Conservation (phyloP, 1,139 yeast species). For the Arxiozyma slooffiae region DNA sequence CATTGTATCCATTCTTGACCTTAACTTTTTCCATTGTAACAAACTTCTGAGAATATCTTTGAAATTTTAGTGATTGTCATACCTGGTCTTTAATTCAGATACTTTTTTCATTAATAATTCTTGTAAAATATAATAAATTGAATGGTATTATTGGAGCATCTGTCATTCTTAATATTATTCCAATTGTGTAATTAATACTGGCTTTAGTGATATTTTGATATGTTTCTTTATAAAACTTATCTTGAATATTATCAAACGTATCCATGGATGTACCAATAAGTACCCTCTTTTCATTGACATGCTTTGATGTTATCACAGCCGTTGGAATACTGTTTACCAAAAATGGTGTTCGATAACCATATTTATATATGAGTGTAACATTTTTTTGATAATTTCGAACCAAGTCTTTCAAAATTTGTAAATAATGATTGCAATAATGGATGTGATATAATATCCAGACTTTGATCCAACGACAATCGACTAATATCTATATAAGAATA, state of each 20-base stretch:
- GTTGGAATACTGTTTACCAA: slow-evolving; percentile 55
- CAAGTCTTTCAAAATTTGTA: not conserved
- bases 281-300: slow-evolving; percentile 35
- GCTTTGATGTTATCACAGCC: slow-evolving; percentile 32
- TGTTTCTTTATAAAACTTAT: slow-evolving; percentile 17
- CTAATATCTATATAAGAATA: slow-evolving; percentile 64
- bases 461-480: slow-evolving; percentile 38
- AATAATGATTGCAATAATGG: slow-evolving; percentile 48
- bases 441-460: slow-evolving; percentile 50
- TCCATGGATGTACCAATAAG: slow-evolving; percentile 64
- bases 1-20: slow-evolving; percentile 34
- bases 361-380: slow-evolving; percentile 29
- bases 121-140: slow-evolving; percentile 44
- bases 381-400: not conserved
- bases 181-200: slow-evolving; percentile 49
- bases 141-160: slow-evolving; percentile 76
- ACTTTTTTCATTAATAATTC: slow-evolving; percentile 38
- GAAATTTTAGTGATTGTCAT: slow-evolving; percentile 27
- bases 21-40: slow-evolving; percentile 33
- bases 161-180: slow-evolving; percentile 44
- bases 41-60: slow-evolving; percentile 27
- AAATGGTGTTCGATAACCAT: slow-evolving; percentile 58
- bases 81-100: slow-evolving; percentile 42
- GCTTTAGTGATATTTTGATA: slow-evolving; percentile 49
- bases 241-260: slow-evolving; percentile 43